Base-by-base conservation (phyloP, 495 filamentous ascomycete species). In the Achaetomiella virescens region DNA sequence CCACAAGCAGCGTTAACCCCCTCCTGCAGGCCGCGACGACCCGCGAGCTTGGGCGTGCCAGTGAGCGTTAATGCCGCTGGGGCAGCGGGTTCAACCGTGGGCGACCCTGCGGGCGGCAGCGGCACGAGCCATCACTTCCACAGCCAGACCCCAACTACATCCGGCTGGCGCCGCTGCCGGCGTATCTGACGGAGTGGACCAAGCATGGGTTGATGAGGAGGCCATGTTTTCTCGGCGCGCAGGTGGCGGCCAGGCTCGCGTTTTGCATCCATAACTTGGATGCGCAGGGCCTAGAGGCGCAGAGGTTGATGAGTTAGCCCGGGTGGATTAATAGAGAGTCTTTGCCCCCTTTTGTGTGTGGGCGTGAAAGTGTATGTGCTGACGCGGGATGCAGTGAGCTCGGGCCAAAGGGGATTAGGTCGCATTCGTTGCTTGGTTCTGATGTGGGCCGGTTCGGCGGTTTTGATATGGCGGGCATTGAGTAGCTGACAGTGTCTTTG, bases 101-200 rank as follows among this genome's bases (percentile, higher is more conserved):
- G 73, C 33, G 71, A 70, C 14, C 71, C 51, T 25, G 55, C 52
- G 35, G 53, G 57, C 57, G 1, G 29, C 14, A 22, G 8, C 21
- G 20, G 17, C 10, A 55, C 54, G 11, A 74, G 78, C 43, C 79
- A 83, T 40, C 89, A 93, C 64, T 87, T 84, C 21, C 90, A 96
- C 65, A 86, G 85, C 24, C 93, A 97, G 70, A 95, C 90, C 17
- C 93, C 95, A 0, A 93, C 85, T 10, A 78, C 24, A 90, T 97
- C 70, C 92, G 90, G 72, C 72, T 84, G 21, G 78, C 87, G 11
- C 84, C 83, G 57, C 78, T 86, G 54, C 91, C 93, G 2, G 85
- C 90, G 44, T 97, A 97, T 66, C 88, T 97, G 63, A 81, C 88
- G 10, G 93, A 97, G 66, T 97, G 90, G 90, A 90, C 90, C 58